Evolutionary conservation across 805 yeast species (phyloP).

Genomic region (Pichia heedii): DNA sequence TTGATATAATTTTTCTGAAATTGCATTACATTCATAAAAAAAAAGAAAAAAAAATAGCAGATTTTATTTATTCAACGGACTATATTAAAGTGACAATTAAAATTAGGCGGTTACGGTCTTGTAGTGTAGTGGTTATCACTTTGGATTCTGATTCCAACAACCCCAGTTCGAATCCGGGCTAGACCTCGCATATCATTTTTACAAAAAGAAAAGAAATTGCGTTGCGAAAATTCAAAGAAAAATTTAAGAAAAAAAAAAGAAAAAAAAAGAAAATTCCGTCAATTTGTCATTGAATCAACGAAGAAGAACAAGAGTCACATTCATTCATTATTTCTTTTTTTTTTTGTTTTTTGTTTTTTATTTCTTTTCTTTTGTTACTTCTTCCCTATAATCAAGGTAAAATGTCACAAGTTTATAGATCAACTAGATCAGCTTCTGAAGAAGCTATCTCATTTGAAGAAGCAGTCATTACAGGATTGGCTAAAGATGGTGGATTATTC

Average conservation of each 20-base stretch:
- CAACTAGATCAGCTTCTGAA: slow-evolving; percentile 56
- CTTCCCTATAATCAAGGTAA: not conserved
- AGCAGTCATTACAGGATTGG: slow-evolving; percentile 82
- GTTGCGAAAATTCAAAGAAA: not conserved
- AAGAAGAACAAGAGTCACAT: too few species aligned
- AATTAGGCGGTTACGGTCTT: slow-evolving; percentile 8
- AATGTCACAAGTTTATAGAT: slow-evolving; percentile 58
- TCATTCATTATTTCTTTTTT: too few species aligned
- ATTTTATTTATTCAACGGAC: too few species aligned
- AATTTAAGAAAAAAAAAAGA: not conserved
- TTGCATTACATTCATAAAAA: too few species aligned
- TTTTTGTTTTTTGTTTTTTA: too few species aligned
- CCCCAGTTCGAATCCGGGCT: slow-evolving; percentile 33
- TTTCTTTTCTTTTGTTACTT: not conserved
- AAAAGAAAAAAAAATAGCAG: too few species aligned
- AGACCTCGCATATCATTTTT: slow-evolving; percentile 17
- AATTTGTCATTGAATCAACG: too few species aligned
- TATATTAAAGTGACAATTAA: too few species aligned
- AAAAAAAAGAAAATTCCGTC: too few species aligned
- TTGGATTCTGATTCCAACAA: slow-evolving; percentile 30
- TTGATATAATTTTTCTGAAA: too few species aligned
- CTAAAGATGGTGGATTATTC: slow-evolving; percentile 94
- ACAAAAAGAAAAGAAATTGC: too few species aligned
- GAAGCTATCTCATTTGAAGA: slow-evolving; percentile 64
- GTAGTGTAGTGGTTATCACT: slow-evolving; percentile 30